Evolutionary conservation across 306 rosid genomes (phyloP).

Genomic region (Quercus rubra): DNA sequence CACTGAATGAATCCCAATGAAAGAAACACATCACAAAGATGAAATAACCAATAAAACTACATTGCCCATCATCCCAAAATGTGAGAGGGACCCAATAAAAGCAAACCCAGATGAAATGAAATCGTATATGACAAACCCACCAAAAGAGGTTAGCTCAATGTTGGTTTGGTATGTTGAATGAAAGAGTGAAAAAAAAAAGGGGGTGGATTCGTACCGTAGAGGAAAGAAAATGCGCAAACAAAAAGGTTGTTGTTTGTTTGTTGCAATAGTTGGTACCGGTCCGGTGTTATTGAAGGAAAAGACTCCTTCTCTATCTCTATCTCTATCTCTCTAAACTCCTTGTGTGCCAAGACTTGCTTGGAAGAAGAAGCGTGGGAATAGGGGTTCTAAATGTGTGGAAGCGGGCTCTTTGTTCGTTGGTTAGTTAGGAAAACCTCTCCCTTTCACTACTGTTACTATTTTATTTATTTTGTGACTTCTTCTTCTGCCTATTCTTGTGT

Average conservation of each 20-base stretch:
- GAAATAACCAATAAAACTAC: constrained; percentile 14
- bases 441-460: no score
- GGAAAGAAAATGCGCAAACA: background rate
- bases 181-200: background rate
- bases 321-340: background rate
- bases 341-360: background rate
- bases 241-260: background rate
- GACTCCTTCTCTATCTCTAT: background rate
- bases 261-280: background rate
- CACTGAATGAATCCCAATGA: background rate
- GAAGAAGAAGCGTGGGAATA: constrained; percentile 34
- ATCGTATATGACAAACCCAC: constrained; percentile 5
- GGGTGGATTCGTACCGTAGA: background rate
- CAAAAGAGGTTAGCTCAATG: background rate
- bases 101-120: constrained; percentile 15
- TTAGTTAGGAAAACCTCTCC: no score
- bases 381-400: constrained; percentile 21
- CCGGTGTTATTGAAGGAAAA: background rate
- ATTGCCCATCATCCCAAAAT: background rate
- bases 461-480: background rate
- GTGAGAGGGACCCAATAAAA: background rate
- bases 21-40: background rate
- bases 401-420: constrained; percentile 9
- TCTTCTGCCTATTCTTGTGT: background rate
- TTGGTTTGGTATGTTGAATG: background rate